These are phyloP conservation scores for Eucalyptus erythrocorys DNA, from an alignment of 345 rosid genomes.

Conservation along the genomic window DNA sequence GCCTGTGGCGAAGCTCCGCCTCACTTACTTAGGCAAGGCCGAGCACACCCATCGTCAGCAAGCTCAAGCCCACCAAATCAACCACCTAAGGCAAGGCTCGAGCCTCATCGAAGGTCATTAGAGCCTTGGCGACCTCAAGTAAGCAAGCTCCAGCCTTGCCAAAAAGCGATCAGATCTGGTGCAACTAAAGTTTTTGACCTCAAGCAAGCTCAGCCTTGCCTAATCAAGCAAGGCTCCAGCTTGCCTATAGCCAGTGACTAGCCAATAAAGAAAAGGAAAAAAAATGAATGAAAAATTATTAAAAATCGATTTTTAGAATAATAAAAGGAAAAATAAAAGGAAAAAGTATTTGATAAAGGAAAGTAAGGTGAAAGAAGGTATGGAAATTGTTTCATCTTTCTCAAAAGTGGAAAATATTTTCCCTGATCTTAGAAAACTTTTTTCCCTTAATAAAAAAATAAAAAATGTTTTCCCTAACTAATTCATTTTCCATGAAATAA, in stretches of 20 bases:
- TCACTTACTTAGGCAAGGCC: rapidly evolving
- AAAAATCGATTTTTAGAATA: too few species aligned
- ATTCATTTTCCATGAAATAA: rapidly evolving
- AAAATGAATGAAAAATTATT: rapidly evolving
- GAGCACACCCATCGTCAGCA: rapidly evolving
- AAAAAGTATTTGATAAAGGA: too few species aligned
- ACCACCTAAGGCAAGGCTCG: rapidly evolving
- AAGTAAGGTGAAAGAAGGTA: too few species aligned
- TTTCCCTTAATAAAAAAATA: too few species aligned
- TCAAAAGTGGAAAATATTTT: too few species aligned
- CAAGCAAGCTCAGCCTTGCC: too few species aligned
- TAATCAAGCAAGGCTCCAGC: too few species aligned
- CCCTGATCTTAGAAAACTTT: rapidly evolving
- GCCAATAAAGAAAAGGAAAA: rapidly evolving
- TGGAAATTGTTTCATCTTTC: too few species aligned
- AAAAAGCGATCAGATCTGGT: rapidly evolving
- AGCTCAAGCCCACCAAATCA: rapidly evolving
- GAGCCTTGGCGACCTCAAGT: rapidly evolving
- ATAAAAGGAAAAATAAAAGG: too few species aligned
- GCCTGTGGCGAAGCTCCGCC: too few species aligned
- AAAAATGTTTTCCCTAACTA: too few species aligned
- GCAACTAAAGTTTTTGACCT: too few species aligned
- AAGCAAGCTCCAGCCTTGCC: rapidly evolving
- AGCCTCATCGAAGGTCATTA: rapidly evolving
- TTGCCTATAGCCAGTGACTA: rapidly evolving